These are phyloP conservation scores for Tubosaeta brunneosetosa DNA, from an alignment of 768 basidiomycete species.

Conservation along the genomic window DNA sequence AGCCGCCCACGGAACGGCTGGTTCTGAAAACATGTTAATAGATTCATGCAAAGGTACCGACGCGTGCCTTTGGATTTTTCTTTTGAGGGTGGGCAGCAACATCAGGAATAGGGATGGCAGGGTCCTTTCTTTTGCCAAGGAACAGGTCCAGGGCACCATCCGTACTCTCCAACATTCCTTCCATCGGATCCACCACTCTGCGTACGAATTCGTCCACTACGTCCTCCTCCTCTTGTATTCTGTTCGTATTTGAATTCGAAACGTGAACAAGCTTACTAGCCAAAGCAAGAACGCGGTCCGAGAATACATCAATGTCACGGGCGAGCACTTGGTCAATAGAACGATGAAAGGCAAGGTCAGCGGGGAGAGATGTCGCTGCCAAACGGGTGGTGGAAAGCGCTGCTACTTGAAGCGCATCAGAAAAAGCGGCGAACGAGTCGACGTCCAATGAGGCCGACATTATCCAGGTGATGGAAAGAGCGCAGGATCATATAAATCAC, in stretches of 20 bases:
- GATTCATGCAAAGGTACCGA: neutral
- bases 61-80: constrained; percentile 32
- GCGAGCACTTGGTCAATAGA: constrained; percentile 74
- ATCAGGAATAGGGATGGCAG: constrained; percentile 57
- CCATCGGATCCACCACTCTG: constrained; percentile 77
- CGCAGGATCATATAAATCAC: no score
- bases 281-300: constrained; percentile 58
- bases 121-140: constrained; percentile 63
- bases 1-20: constrained; percentile 39
- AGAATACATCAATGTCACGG: constrained; percentile 64
- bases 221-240: constrained; percentile 67
- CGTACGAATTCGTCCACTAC: constrained; percentile 78
- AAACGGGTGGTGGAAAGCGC: constrained; percentile 62
- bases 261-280: constrained; percentile 61
- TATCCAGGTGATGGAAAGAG: neutral
- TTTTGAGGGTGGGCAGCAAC: constrained; percentile 10
- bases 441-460: constrained; percentile 19
- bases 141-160: constrained; percentile 81
- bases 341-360: constrained; percentile 85
- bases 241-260: constrained; percentile 35
- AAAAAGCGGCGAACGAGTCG: constrained; percentile 47
- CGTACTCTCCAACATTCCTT: constrained; percentile 78
- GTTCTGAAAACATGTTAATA: constrained; percentile 28
- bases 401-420: constrained; percentile 52
- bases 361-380: constrained; percentile 54